phyloP scores from a whole-genome alignment of 208 protist genomes.

The Trypanosoma mega region DNA sequence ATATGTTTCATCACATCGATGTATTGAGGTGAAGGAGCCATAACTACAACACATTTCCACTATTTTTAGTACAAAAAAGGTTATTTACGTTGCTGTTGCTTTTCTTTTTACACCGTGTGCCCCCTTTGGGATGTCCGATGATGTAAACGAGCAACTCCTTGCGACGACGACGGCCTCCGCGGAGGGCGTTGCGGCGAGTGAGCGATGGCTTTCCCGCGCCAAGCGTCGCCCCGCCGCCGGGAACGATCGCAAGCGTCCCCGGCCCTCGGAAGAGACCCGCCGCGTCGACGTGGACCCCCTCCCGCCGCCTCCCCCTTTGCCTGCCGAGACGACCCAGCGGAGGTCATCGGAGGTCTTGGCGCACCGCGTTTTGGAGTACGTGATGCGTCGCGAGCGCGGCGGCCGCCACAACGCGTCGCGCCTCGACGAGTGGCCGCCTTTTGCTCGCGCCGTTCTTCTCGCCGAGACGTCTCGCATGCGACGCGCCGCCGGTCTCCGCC shows the following conservation, averaged over 20 bases:
- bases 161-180: conserved; percentile 49
- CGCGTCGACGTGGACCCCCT: conserved; percentile 21
- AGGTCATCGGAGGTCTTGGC: conserved; percentile 25
- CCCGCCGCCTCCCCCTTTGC: conserved; percentile 31
- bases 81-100: too few species aligned
- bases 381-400: conserved; percentile 49
- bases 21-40: neutral
- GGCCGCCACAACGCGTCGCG: conserved; percentile 54
- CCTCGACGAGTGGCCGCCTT: neutral
- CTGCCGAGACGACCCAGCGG: conserved; percentile 11
- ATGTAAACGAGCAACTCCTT: conserved; percentile 55
- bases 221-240: conserved; percentile 18
- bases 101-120: too few species aligned
- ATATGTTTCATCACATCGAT: neutral
- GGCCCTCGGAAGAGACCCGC: conserved; percentile 20
- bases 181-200: conserved; percentile 30
- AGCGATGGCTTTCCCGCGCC: conserved; percentile 24
- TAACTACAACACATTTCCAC: too few species aligned
- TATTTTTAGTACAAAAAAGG: too few species aligned
- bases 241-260: neutral
- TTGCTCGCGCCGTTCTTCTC: conserved; percentile 19
- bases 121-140: too few species aligned
- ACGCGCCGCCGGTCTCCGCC: conserved; percentile 27
- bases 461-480: conserved; percentile 29
- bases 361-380: conserved; percentile 61